Conservation (phyloP, 129 eudicot species). For the Silybum marianum region DNA sequence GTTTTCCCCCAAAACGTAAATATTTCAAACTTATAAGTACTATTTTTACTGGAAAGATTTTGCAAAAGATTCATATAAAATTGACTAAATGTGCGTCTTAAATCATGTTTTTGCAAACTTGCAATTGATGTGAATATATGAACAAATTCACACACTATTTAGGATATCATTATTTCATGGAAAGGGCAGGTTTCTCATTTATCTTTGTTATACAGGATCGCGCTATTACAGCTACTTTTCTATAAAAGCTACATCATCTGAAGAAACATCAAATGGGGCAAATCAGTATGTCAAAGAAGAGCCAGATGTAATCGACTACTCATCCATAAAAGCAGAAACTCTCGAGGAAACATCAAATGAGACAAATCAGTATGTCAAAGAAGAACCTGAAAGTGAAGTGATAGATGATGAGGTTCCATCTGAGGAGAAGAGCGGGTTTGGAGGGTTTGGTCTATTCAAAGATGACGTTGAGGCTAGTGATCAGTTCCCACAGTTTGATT, state of each 20-base stretch:
- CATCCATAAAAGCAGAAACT: slow-evolving; percentile 28
- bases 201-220: slow-evolving; percentile 34
- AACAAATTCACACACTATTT: not conserved
- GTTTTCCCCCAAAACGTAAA: not conserved
- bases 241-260: slow-evolving; percentile 41
- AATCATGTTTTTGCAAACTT: not conserved
- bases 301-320: slow-evolving; percentile 28
- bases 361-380: slow-evolving; percentile 30
- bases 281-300: slow-evolving; percentile 40
- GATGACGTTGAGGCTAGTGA: slow-evolving; percentile 35
- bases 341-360: slow-evolving; percentile 42
- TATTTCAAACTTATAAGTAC: not conserved
- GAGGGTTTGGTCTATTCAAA: slow-evolving; percentile 31
- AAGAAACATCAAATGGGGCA: slow-evolving; percentile 44
- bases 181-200: not conserved
- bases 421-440: slow-evolving; percentile 30
- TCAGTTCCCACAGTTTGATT: slow-evolving; percentile 36
- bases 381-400: slow-evolving; percentile 41
- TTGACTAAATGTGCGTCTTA: not conserved
- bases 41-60: not conserved
- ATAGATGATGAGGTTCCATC: slow-evolving; percentile 33
- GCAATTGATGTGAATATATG: not conserved
- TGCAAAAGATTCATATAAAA: not conserved
- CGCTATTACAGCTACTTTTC: slow-evolving; percentile 17
- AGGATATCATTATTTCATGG: not conserved